Percentiles rank a stretch among this genome's conserved stretches.
Evolutionary conservation across 495 filamentous ascomycete species (phyloP).

Genomic region (Diplogelasinospora grovesii): DNA sequence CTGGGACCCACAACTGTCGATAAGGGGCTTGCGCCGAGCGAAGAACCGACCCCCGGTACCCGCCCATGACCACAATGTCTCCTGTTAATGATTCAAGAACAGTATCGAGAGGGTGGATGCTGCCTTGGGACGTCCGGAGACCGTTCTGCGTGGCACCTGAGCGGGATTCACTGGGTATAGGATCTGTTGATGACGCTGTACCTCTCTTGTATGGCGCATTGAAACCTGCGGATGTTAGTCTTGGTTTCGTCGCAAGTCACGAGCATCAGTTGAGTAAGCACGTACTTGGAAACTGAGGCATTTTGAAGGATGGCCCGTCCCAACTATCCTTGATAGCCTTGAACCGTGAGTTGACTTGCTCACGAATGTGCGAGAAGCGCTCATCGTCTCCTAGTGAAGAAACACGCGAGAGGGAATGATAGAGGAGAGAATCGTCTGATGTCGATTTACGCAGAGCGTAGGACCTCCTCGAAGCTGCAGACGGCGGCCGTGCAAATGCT

Average conservation of each 20-base stretch:
- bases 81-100: slow-evolving; percentile 67
- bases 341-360: slow-evolving; percentile 76
- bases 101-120: slow-evolving; percentile 44
- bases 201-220: slow-evolving; percentile 33
- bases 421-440: slow-evolving; percentile 71
- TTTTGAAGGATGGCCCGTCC: slow-evolving; percentile 64
- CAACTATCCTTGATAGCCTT: slow-evolving; percentile 89
- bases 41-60: slow-evolving; percentile 83
- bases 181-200: slow-evolving; percentile 12
- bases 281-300: slow-evolving; percentile 56
- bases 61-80: slow-evolving; percentile 84
- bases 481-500: slow-evolving; percentile 11
- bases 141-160: slow-evolving; percentile 5
- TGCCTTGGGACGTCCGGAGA: slow-evolving; percentile 23
- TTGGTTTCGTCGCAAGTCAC: too few relatives aligned
- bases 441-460: slow-evolving; percentile 50
- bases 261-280: too few relatives aligned
- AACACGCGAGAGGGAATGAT: slow-evolving; percentile 60
- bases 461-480: slow-evolving; percentile 16
- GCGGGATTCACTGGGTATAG: slow-evolving; percentile 3
- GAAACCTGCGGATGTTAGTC: too few relatives aligned
- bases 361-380: slow-evolving; percentile 71
- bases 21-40: slow-evolving; percentile 77
- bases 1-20: slow-evolving; percentile 83
- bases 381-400: slow-evolving; percentile 83